Base-by-base conservation (phyloP, 2,329 filamentous ascomycete genomes). In the Fusarium equiseti region DNA sequence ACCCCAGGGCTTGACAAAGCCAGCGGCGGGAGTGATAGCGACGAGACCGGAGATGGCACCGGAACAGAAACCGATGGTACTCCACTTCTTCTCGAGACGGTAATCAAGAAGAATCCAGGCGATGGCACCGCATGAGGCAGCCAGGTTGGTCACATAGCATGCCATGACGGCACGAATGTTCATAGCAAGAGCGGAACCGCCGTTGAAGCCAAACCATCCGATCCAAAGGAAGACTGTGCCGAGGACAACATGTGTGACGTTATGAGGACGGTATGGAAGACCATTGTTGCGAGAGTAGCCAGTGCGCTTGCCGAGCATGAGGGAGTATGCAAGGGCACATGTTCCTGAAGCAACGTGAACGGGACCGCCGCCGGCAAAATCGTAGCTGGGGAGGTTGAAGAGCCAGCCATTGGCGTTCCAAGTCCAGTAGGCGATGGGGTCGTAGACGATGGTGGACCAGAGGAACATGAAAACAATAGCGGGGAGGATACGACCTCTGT, bases 201-300 rank as follows among this genome's bases (percentile, higher is more conserved):
- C 94, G 81, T 97, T 98, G 88, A 98, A 98, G 51, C 95, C 95
- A 79, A 97, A 96, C 95, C 94, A 98, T 63, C 95, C 94, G 48
- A 97, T 92, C 95, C 95, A 98, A 52, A 97, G 86, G 80, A 91
- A 87, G 27, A 91, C 87, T 6, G 92, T 93, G 24, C 92, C 91
- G 49, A 94, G 84, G 50, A 93, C 89, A 70, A 93, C 89, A 73
- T 92, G 85, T 62, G 91, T 92, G 46, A 92, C 90, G 76, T 92
- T 93, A 80, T 94, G 91, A 11, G 91, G 90, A 32, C 88, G 86
- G 82, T 91, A 91, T 6, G 89, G 88, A 6, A 90, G 86, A 46
- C 89, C 87, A 65, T 89, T 85, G 53, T 87, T 85, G 74, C 85
- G 87, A 74, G 81, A 85, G 81, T 91, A 89, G 70, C 88, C 89